Base-by-base conservation (phyloP, 2,329 filamentous ascomycete species). In the Eurotiales sp. region DNA sequence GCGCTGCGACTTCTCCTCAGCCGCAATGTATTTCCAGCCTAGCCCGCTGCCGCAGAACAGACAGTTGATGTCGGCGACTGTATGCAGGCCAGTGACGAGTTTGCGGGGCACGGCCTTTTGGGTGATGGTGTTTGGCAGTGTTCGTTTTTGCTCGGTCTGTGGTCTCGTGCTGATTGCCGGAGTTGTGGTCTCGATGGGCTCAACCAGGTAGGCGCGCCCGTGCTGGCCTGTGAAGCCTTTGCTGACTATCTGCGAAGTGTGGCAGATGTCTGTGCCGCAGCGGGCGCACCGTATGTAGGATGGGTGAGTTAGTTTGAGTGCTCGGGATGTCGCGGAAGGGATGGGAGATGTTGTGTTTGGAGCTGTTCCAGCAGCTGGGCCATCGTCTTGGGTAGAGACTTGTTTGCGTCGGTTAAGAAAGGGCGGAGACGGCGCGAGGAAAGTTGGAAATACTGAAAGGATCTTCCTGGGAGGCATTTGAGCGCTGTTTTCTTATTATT, bases 151-250 rank as follows among this genome's bases (percentile, higher is more conserved):
- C 25, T n/a, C n/a, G n/a, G n/a, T n/a, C n/a, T n/a, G n/a, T n/a
- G n/a, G n/a, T n/a, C n/a, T n/a, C n/a, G n/a, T n/a, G n/a, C n/a
- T n/a, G n/a, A n/a, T n/a, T n/a, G n/a, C n/a, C n/a, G n/a, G n/a
- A n/a, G 15, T 14, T 11, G 40, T 29, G 36, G 19, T 15, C 14
- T 52, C 25, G n/a, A 39, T 23, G 17, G 49, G 30, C 1, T 78
- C 72, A 27, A 85, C 81, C 52, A 85, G 79, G 64, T 83, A 85
- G 37, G 82, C 82, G 51, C 82, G 79, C 5, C 82, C 82, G 63
- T 85, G 79, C 15, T 82, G 78, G 55, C 82, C 82, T 21, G 80
- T 85, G 67, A 85, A 85, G 49, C 82, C 82, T 69, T 84, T 84
- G 68, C 73, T 78, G 60, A 85, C 80, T 52, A 85, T 83, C 55